Percentiles rank a stretch among this genome's conserved stretches.
Conservation (phyloP, 768 basidiomycete genomes). For the Candolleomyces eurysporus region DNA sequence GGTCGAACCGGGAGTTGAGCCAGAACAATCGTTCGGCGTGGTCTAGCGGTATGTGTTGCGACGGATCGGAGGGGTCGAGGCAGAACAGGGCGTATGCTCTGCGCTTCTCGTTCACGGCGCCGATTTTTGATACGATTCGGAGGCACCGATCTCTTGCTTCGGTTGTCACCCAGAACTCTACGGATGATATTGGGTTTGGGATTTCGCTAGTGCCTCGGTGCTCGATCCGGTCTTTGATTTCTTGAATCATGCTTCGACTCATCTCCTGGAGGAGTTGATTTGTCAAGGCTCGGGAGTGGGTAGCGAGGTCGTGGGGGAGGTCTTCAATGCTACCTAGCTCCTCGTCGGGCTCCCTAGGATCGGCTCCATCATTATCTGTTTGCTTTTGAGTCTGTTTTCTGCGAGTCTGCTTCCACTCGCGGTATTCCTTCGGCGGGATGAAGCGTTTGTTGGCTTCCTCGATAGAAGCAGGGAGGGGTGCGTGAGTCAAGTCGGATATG, state of each 20-base stretch:
- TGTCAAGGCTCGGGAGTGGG: constrained; percentile 68
- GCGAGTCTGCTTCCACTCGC: constrained; percentile 56
- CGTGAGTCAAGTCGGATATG: constrained; percentile 79
- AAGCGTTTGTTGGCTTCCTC: constrained; percentile 66
- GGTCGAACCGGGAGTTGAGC: constrained; percentile 1
- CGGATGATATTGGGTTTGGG: constrained; percentile 10
- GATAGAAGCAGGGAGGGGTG: constrained; percentile 53
- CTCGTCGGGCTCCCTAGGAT: constrained; percentile 9
- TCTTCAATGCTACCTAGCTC: constrained; percentile 27
- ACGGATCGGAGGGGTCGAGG: constrained; percentile 7
- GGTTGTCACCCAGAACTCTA: constrained; percentile 77
- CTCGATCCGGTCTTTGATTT: constrained; percentile 51
- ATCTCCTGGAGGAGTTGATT: constrained; percentile 78
- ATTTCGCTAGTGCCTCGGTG: not conserved
- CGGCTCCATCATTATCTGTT: not conserved
- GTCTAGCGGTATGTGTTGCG: not conserved
- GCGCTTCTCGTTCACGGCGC: constrained; percentile 63
- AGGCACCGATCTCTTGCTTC: constrained; percentile 74
- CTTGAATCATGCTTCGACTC: constrained; percentile 56
- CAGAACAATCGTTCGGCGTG: not conserved
- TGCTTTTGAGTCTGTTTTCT: constrained; percentile 6
- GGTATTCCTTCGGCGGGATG: constrained; percentile 53
- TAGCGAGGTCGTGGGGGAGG: constrained; percentile 37
- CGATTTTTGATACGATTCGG: constrained; percentile 79
- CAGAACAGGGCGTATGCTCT: constrained; percentile 63